Percentiles rank a stretch among this genome's conserved stretches.
Conservation (phyloP, 2,329 filamentous ascomycete genomes). For the Fusarium aywerte region DNA sequence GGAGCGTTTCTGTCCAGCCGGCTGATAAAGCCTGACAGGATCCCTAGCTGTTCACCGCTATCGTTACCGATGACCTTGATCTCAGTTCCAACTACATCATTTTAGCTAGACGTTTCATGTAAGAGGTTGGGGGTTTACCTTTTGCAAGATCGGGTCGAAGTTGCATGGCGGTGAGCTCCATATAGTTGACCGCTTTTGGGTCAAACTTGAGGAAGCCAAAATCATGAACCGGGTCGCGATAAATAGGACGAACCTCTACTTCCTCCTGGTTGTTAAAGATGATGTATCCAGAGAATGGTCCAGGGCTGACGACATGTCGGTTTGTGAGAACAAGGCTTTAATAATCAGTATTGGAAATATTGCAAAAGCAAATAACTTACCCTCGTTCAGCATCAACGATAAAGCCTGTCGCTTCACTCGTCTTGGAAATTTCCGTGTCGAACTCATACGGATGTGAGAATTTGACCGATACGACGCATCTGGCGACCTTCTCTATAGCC, state of each 20-base stretch:
- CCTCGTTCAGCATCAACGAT: slow-evolving; percentile 25
- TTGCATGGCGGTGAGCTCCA: slow-evolving; percentile 71
- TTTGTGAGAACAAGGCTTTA: slow-evolving; percentile 72
- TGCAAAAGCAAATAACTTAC: background rate
- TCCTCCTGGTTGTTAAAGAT: slow-evolving; percentile 99
- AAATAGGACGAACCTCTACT: slow-evolving; percentile 94
- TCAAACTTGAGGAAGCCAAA: slow-evolving; percentile 98
- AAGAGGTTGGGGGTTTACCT: background rate
- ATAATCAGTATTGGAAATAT: background rate
- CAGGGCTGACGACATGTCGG: slow-evolving; percentile 91
- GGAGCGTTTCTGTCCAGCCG: slow-evolving; percentile 94
- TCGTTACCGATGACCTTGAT: slow-evolving; percentile 35
- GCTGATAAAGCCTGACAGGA: slow-evolving; percentile 89
- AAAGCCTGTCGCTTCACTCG: slow-evolving; percentile 90
- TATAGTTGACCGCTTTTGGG: slow-evolving; percentile 94
- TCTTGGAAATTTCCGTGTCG: slow-evolving; percentile 90
- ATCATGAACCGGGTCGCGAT: slow-evolving; percentile 97
- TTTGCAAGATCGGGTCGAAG: slow-evolving; percentile 28
- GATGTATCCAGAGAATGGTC: slow-evolving; percentile 96
- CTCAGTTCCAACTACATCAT: slow-evolving; percentile 5
- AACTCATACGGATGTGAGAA: slow-evolving; percentile 98
- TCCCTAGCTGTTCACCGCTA: slow-evolving; percentile 30
- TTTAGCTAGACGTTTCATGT: background rate
- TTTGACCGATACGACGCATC: slow-evolving; percentile 97
- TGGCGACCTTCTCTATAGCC: slow-evolving; percentile 92